Evolutionary conservation across 2,329 filamentous ascomycete genomes (phyloP).

Genomic region (Cryphonectria carpinicola): DNA sequence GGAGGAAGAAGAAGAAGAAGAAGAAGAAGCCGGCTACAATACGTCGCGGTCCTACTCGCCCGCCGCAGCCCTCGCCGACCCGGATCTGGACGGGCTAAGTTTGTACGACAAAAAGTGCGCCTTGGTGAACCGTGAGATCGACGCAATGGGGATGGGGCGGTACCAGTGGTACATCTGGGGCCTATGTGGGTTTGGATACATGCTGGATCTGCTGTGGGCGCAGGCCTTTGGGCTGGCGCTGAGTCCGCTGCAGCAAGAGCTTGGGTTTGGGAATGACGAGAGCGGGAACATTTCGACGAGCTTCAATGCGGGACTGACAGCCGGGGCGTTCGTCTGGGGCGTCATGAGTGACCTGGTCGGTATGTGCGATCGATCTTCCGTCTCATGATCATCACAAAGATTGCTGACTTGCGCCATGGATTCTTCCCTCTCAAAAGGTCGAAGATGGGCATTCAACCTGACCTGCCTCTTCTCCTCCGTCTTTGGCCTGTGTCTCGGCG

Average conservation of each 20-base stretch:
- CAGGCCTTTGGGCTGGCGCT: slow-evolving; percentile 61
- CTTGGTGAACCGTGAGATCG: slow-evolving; percentile 47
- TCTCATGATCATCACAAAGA: neutral
- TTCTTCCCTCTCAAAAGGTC: slow-evolving; percentile 36
- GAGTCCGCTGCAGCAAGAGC: slow-evolving; percentile 58
- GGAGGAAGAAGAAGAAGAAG: neutral
- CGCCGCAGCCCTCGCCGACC: slow-evolving; percentile 18
- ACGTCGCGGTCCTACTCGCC: slow-evolving; percentile 11
- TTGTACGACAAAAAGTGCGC: slow-evolving; percentile 28
- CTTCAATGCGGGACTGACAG: slow-evolving; percentile 58
- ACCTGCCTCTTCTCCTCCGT: slow-evolving; percentile 58
- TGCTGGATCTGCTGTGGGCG: slow-evolving; percentile 61
- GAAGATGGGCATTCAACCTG: slow-evolving; percentile 61
- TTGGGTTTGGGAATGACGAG: slow-evolving; percentile 50
- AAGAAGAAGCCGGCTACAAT: neutral
- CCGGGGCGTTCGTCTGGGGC: slow-evolving; percentile 60
- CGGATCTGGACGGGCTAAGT: slow-evolving; percentile 23
- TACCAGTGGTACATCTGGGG: slow-evolving; percentile 59
- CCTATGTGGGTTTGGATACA: slow-evolving; percentile 58
- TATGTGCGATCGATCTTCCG: slow-evolving; percentile 23
- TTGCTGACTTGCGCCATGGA: neutral
- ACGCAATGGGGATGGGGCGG: slow-evolving; percentile 54
- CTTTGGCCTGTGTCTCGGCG: slow-evolving; percentile 57
- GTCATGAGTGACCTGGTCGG: slow-evolving; percentile 56
- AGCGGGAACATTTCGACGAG: slow-evolving; percentile 55